Base-by-base conservation (phyloP, 1,284 basidiomycete genomes). In the Boletellus deceptivus region DNA sequence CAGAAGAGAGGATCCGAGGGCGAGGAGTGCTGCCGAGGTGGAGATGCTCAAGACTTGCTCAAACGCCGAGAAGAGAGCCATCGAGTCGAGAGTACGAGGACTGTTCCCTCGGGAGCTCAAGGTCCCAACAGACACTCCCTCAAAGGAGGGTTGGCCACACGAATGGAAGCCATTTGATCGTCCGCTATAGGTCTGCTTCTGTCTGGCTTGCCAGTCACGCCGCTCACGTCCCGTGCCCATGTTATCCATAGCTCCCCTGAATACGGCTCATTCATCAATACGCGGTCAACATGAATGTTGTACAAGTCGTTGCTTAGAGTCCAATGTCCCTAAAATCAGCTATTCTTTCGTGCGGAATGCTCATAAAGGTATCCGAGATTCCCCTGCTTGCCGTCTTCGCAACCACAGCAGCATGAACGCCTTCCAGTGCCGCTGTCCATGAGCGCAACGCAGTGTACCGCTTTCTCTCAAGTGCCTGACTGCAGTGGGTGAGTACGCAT, bases 61-160 rank as follows among this genome's bases (percentile, higher is more conserved):
- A 63, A 82, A 76, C 6, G 75, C 79, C 22, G 86, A 91, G 70
- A 80, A 79, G 64, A 82, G 80, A 64, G 86, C 82, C 14, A 70
- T 87, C 56, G 90, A 92, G 68, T 82, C 86, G 13, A 79, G 91
- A 60, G 78, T 91, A 59, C 83, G 86, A 49, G 92, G 92, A 0
- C 67, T 95, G 37, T 89, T 95, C 69, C 93, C 93, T 52, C 79
- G 89, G 51, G 90, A 93, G 66, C 66, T 92, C 65, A 79, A 80
- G 47, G 74, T 87, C 54, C 89, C 90, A 34, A 80, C 86, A 4
- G 89, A 92, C 58, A 92, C 89, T 7, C 88, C 90, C 1, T 75
- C 87, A 16, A 79, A 76, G 50, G 73, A 73, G 35, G 90, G 90
- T 2, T 92, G 89, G 90, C 82, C 83, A 46, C 85, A 91, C 60